These are phyloP conservation scores for Globisporangium middletonii DNA, from an alignment of 352 stramenopile species.

Conservation along the genomic window DNA sequence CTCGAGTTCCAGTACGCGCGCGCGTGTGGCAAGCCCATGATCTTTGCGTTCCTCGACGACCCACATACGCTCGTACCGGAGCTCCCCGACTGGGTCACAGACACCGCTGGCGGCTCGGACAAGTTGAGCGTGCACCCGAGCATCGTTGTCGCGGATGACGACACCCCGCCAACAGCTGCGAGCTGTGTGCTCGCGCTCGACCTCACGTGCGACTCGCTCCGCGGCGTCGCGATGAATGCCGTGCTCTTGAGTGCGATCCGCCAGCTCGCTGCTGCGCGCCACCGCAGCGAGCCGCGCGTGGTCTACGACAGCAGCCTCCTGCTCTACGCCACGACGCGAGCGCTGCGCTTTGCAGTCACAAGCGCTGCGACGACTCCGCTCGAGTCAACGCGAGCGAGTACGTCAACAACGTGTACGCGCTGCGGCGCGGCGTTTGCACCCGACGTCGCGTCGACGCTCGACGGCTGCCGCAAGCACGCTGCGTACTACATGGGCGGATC, in stretches of 20 bases:
- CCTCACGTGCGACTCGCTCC: constrained; percentile 19
- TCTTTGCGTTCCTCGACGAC: constrained; percentile 44
- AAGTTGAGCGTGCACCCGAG: constrained; percentile 35
- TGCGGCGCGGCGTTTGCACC: constrained; percentile 27
- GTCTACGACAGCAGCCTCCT: constrained; percentile 34
- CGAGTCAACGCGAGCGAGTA: background rate
- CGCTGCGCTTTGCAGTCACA: constrained; percentile 17
- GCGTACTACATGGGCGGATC: constrained; percentile 45
- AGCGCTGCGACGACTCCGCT: background rate
- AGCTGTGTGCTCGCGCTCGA: constrained; percentile 26
- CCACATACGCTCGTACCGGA: constrained; percentile 10
- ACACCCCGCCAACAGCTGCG: no score
- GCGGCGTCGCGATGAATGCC: constrained; percentile 23
- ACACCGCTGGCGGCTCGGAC: constrained; percentile 16
- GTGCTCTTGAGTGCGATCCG: constrained; percentile 40
- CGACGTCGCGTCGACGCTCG: constrained; percentile 18
- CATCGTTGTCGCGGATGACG: constrained; percentile 4
- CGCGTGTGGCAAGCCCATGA: constrained; percentile 30
- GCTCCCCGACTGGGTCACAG: constrained; percentile 32
- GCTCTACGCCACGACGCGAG: constrained; percentile 34
- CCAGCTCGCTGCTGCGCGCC: constrained; percentile 22
- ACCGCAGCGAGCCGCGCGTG: constrained; percentile 19
- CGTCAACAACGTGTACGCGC: constrained; percentile 22
- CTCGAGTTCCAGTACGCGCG: constrained; percentile 51
- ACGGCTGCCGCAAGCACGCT: constrained; percentile 32